Conservation (phyloP, 1,284 basidiomycete species). For the Trichosporon ovoides region DNA sequence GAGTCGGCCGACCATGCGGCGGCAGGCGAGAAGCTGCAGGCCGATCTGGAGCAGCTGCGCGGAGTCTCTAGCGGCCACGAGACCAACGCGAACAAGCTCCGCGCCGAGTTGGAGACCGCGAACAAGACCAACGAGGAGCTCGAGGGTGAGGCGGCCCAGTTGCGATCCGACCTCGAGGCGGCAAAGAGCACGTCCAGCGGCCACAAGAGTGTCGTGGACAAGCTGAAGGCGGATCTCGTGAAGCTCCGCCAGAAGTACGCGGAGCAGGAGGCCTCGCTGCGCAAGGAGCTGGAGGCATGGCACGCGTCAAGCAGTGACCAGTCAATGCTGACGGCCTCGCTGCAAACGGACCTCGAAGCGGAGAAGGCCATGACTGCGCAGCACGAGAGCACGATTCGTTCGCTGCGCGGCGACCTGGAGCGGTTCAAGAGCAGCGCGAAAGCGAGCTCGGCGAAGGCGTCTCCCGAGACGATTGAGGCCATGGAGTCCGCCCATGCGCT, state of each 20-base stretch:
- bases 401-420: background rate
- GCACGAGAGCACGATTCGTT: background rate
- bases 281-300: background rate
- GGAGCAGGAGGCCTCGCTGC: background rate
- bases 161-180: conserved; percentile 12
- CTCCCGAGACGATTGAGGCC: conserved; percentile 11
- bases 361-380: background rate
- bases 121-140: conserved; percentile 2
- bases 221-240: conserved; percentile 8
- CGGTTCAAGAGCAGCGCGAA: background rate
- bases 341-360: conserved; percentile 3
- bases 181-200: conserved; percentile 10
- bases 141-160: conserved; percentile 2
- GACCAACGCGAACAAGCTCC: background rate
- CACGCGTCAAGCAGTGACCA: background rate
- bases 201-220: conserved; percentile 9
- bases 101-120: conserved; percentile 9
- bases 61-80: conserved; percentile 6
- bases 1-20: conserved; percentile 2
- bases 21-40: background rate
- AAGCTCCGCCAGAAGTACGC: conserved; percentile 4
- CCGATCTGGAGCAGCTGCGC: conserved; percentile 8
- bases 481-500: conserved; percentile 64
- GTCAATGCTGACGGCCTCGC: background rate
- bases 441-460: background rate